A percentile compares a stretch with the other conserved stretches of the same genome.
Evolutionary conservation across 768 basidiomycete genomes (phyloP).

Genomic region (Suillus ampliporus): DNA sequence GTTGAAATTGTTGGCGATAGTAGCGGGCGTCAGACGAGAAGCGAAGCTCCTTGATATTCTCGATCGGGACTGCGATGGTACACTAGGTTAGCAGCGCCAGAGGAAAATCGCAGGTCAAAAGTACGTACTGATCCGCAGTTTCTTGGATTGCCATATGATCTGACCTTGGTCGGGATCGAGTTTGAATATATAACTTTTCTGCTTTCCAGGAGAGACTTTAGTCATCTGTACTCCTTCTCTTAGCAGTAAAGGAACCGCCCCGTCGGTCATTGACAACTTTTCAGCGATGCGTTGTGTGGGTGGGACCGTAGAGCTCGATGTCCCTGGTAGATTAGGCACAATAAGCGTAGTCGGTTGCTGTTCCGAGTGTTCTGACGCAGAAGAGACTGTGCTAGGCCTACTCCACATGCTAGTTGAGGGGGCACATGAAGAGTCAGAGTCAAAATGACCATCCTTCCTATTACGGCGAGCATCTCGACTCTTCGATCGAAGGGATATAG

Average conservation of each 20-base stretch:
- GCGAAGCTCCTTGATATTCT: slow-evolving; percentile 87
- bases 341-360: slow-evolving; percentile 2
- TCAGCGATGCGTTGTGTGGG: neutral
- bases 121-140: slow-evolving; percentile 64
- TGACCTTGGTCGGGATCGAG: slow-evolving; percentile 83
- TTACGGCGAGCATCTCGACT: slow-evolving; percentile 22
- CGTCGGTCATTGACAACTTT: slow-evolving; percentile 36
- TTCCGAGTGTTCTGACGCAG: neutral
- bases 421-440: neutral
- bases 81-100: neutral
- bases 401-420: neutral
- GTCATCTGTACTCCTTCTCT: slow-evolving; percentile 75
- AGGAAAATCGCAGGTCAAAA: slow-evolving; percentile 2
- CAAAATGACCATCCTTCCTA: slow-evolving; percentile 23
- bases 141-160: slow-evolving; percentile 79
- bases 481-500: slow-evolving; percentile 28
- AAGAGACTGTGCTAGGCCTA: neutral
- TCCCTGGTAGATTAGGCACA: neutral
- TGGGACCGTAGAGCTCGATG: neutral
- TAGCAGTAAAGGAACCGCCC: slow-evolving; percentile 61
- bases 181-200: slow-evolving; percentile 71
- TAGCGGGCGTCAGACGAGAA: slow-evolving; percentile 71
- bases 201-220: slow-evolving; percentile 81
- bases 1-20: slow-evolving; percentile 73
- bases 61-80: slow-evolving; percentile 70